Conservation (phyloP, 805 yeast species). For the Nakazawaea molendinolei region DNA sequence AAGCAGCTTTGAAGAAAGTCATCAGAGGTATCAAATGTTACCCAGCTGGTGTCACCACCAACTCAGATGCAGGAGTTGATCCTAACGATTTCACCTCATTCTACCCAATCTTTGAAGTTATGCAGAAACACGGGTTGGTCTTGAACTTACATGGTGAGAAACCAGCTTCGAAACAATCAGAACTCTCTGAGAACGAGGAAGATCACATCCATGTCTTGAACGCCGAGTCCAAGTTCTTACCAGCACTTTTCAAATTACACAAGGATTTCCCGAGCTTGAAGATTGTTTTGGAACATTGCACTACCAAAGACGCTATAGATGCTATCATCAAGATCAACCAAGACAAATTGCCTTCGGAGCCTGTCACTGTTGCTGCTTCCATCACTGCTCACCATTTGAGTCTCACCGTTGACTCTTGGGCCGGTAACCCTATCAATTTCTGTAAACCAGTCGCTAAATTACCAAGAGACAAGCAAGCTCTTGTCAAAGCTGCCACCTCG, state of each 20-base stretch:
- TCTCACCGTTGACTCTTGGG: conserved; percentile 90
- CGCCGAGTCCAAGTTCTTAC: conserved; percentile 90
- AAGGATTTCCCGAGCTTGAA: conserved; percentile 77
- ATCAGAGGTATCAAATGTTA: conserved; percentile 91
- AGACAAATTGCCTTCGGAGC: conserved; percentile 23
- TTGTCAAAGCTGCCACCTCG: conserved; percentile 81
- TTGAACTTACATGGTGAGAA: conserved; percentile 94
- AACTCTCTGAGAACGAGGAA: conserved; percentile 29
- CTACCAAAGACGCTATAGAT: conserved; percentile 82
- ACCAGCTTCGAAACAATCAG: conserved; percentile 41
- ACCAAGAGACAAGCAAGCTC: conserved; percentile 75
- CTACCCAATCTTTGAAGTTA: conserved; percentile 83
- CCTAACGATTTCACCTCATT: conserved; percentile 86
- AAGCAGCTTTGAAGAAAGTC: conserved; percentile 64
- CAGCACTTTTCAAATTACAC: conserved; percentile 78
- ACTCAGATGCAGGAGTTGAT: conserved; percentile 86
- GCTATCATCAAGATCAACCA: conserved; percentile 64
- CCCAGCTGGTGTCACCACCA: conserved; percentile 99
- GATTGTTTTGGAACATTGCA: conserved; percentile 91
- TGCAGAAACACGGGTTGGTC: conserved; percentile 73
- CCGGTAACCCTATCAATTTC: conserved; percentile 89
- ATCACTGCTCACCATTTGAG: conserved; percentile 94
- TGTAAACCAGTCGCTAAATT: conserved; percentile 98
- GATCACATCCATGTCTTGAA: conserved; percentile 81
- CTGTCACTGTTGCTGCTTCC: conserved; percentile 74